Conservation (phyloP, 208 protist genomes). For the Leishmania aethiopica region DNA sequence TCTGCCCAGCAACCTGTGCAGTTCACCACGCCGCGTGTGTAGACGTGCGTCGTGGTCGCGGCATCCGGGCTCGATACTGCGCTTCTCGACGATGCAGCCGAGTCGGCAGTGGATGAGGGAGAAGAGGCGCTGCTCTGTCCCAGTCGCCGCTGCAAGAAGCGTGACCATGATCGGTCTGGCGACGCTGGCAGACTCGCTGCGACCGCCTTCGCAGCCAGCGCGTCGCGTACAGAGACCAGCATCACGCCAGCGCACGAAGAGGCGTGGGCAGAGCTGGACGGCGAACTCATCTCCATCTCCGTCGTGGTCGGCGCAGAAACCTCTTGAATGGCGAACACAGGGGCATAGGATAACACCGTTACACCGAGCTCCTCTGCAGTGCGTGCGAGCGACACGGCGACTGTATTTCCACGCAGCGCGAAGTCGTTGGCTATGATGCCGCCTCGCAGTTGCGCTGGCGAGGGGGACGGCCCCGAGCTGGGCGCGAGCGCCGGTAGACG, state of each 20-base stretch:
- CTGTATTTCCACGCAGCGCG: constrained; percentile 42
- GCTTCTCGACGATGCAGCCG: not conserved
- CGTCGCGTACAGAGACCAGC: constrained; percentile 23
- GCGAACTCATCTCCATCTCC: not conserved
- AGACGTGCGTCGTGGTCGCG: constrained; percentile 18
- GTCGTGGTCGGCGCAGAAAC: not conserved
- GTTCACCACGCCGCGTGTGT: constrained; percentile 68
- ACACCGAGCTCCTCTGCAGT: constrained; percentile 82
- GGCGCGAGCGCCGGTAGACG: constrained; percentile 31
- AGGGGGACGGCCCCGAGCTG: not conserved
- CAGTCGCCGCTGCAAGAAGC: not conserved
- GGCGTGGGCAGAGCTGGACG: not conserved
- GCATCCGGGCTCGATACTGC: not conserved
- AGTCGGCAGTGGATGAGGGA: not conserved
- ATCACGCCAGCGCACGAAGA: constrained; percentile 6
- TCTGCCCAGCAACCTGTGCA: constrained; percentile 72
- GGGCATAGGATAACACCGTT: constrained; percentile 59
- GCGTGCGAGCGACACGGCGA: constrained; percentile 49
- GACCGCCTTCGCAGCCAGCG: constrained; percentile 4
- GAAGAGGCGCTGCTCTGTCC: not conserved
- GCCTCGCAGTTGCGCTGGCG: constrained; percentile 23
- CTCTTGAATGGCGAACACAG: constrained; percentile 34
- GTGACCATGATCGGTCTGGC: not conserved
- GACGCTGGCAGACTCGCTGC: not conserved
- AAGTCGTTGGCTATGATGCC: constrained; percentile 52